Base-by-base conservation (phyloP, 345 rosid genomes). In the Salix dunnii region DNA sequence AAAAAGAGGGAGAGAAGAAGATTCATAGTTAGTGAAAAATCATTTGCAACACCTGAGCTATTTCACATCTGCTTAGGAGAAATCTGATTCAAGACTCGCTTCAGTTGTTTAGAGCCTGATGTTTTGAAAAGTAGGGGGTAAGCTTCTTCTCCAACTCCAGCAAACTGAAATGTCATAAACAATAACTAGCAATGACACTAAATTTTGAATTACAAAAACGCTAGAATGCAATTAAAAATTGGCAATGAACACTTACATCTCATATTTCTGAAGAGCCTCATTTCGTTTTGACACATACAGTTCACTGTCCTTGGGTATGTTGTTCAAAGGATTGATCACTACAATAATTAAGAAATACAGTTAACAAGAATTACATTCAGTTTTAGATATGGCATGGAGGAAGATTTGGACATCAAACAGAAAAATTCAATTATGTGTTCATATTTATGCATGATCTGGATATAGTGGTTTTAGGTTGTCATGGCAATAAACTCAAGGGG, bases 141-240 rank as follows among this genome's bases (percentile, higher is more conserved):
- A 93, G 94, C 88, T 83, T 88, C 92, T 88, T 95, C 89, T 95
- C 94, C 67, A 93, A 82, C 74, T 91, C 96, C 71, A 90, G 77
- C 77, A 95, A 86, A 73, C 99, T 95, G 94, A 43, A 80, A 78
- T 68, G 62, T 71, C 48, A 79, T 12, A 5, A 60, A 21, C n/a
- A 74, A 75, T 35, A 43, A 51, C 27, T 5, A 40, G 42, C 23
- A 5, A 72, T 61, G 21, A 28, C 30, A 61, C 31, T 75, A 69
- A 31, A 62, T 58, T 43, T 17, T 17, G 67, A 14, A 48, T 76
- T 40, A 23, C 42, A 20, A 33, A 6, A 1, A 53, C 3, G 61
- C 49, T 61, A 42, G 43, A 60, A 61, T 27, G 42, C 30, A 79
- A 66, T 3, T 20, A 36, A 46, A 31, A 18, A 64, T 27, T 51